phyloP scores from a whole-genome alignment of 805 yeast genomes.

The Grigorovia jiainica region DNA sequence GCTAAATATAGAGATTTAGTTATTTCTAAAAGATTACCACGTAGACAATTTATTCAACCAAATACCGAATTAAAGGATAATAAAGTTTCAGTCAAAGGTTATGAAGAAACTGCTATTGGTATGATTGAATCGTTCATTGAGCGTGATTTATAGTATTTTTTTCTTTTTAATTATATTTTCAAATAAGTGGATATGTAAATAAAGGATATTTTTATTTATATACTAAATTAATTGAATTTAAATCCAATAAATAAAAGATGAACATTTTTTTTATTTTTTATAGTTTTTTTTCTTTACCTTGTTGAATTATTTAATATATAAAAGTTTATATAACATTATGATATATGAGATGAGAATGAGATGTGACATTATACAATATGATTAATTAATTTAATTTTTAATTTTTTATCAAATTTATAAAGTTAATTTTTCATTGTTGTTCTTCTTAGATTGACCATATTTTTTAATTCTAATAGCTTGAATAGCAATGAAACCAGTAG shows the following conservation, averaged over 20 bases:
- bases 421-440: constrained; percentile 45
- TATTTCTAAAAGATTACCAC: constrained; percentile 63
- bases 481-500: constrained; percentile 94
- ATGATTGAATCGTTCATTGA: constrained; percentile 72
- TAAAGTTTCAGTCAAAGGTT: constrained; percentile 46
- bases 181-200: too few relatives aligned
- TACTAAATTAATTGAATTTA: too few relatives aligned
- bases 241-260: too few relatives aligned
- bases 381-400: not conserved
- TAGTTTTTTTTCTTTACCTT: not conserved
- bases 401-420: constrained; percentile 17
- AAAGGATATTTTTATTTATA: too few relatives aligned
- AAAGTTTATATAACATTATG: not conserved
- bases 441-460: constrained; percentile 92
- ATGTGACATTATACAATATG: not conserved
- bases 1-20: constrained; percentile 61
- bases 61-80: constrained; percentile 43
- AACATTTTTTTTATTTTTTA: not conserved
- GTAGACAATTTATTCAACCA: constrained; percentile 78
- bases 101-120: constrained; percentile 63
- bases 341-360: not conserved
- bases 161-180: too few relatives aligned
- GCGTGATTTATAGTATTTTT: constrained; percentile 38
- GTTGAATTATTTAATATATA: not conserved
- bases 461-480: constrained; percentile 98